Conservation (phyloP, 768 basidiomycete genomes). For the Pisolithus microcarpus region DNA sequence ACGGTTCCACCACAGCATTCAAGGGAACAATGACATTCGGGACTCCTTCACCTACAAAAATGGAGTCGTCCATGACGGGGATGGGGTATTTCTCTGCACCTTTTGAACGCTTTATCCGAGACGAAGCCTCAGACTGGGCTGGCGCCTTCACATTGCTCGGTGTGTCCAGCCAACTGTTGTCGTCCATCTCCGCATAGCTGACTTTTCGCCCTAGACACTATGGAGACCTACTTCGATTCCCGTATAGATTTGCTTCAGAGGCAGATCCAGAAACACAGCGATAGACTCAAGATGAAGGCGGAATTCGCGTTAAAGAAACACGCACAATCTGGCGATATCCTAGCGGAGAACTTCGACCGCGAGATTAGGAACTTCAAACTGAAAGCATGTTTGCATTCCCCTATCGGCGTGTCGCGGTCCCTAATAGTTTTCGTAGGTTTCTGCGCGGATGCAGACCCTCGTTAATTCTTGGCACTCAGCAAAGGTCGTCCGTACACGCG, state of each 20-base stretch:
- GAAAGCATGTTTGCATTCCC: conserved; percentile 38
- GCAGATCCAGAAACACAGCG: conserved; percentile 79
- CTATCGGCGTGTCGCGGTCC: neutral
- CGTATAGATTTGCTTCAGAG: conserved; percentile 79
- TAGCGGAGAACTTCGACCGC: conserved; percentile 74
- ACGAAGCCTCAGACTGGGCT: conserved; percentile 70
- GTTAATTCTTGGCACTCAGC: conserved; percentile 87
- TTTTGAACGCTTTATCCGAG: conserved; percentile 68
- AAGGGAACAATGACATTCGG: conserved; percentile 24
- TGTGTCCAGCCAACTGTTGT: conserved; percentile 27
- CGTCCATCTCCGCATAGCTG: neutral
- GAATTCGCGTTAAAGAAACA: conserved; percentile 73
- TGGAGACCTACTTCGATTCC: conserved; percentile 94
- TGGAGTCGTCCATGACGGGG: conserved; percentile 24
- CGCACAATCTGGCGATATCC: conserved; percentile 45
- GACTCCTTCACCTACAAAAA: conserved; percentile 33
- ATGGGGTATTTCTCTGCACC: conserved; percentile 57
- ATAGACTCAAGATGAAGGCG: conserved; percentile 73
- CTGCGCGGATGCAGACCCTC: conserved; percentile 71
- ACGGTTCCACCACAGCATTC: conserved; percentile 1
- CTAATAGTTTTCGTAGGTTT: conserved; percentile 47
- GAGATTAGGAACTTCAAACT: conserved; percentile 83
- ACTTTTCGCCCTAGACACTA: conserved; percentile 54
- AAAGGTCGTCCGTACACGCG: conserved; percentile 74
- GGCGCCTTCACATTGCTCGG: conserved; percentile 83